Evolutionary conservation across 1,284 basidiomycete genomes (phyloP), one percentile per base, ranked within the genome.

Genomic region (Porphyrellus sp.): DNA sequence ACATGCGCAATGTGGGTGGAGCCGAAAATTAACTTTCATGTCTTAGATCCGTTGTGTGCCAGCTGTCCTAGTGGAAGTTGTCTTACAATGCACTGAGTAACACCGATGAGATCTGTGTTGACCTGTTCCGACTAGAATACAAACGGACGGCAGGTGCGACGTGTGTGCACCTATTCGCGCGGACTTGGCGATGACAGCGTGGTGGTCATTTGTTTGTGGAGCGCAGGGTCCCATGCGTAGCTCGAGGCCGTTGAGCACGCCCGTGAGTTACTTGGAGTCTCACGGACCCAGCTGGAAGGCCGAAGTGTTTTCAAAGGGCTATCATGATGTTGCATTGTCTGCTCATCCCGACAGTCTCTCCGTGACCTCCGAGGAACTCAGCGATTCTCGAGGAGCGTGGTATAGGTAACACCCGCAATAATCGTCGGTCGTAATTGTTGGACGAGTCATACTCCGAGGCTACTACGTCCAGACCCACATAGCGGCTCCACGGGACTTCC

Each of bases 11-110:
- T 30, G 43, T 12, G 44, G n/a, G 27, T 47, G 49, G 41, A 46
- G 49, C n/a, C 37, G 8, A 51, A 53, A 53, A 51, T 59, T 52
- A 39, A 44, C 49, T 48, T 52, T 20, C 23, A 48, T 52, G 41
- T 38, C 38, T 25, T 57, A 42, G 62, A 53, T 57, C 52, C 51
- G 52, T 27, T 31, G 37, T 38, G 11, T 46, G 49, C 24, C n/a
- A 48, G 41, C 21, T 4, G 20, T 18, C 56, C 59, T 57, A 50
- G 50, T 59, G 59, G 30, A 37, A 7, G 8, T 8, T 27, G 42
- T 25, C 15, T 35, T 34, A 48, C 34, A 38, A 20, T 44, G 25
- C 34, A 28, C n/a, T 13, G 20, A 55, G 37, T 28, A 37, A 12
- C 42, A 21, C 41, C 28, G 46, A 43, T 53, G 60, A 23, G 33